A percentile compares a stretch with the other conserved stretches of the same genome.
Conservation (phyloP, 345 rosid genomes). For the Erucastrum elatum region DNA sequence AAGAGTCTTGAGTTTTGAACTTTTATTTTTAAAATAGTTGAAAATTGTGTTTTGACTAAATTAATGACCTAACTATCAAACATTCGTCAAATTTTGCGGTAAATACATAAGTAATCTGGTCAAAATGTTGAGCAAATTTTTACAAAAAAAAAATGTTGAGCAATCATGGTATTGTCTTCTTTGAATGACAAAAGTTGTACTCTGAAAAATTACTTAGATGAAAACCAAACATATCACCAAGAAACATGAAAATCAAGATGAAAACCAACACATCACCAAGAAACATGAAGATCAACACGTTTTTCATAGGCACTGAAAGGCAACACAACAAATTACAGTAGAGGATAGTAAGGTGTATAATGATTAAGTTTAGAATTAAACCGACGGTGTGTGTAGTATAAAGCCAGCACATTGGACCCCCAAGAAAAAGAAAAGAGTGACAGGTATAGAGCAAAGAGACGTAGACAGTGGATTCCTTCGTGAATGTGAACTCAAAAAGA, state of each 20-base stretch:
- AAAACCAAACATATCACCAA: too few relatives aligned
- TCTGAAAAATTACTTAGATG: not conserved
- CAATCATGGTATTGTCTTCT: not conserved
- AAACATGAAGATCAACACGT: not conserved
- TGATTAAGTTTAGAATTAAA: not conserved
- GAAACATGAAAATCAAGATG: not conserved
- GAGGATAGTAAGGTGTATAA: not conserved
- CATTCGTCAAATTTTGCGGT: slow-evolving; percentile 8
- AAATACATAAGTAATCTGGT: not conserved
- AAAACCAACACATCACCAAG: too few relatives aligned
- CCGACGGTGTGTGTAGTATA: not conserved
- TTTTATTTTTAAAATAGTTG: not conserved
- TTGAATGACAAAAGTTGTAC: not conserved
- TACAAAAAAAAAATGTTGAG: not conserved
- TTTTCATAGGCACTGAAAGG: not conserved
- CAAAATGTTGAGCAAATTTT: not conserved
- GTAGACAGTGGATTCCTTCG: slow-evolving; percentile 14
- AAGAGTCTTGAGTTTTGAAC: not conserved
- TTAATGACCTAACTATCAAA: slow-evolving; percentile 7
- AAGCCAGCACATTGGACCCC: not conserved
- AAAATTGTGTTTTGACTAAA: slow-evolving; percentile 9
- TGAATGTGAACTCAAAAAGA: slow-evolving; percentile 16
- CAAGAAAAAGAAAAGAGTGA: not conserved
- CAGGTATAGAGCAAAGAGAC: not conserved
- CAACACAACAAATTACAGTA: not conserved